Percentiles rank a stretch among this genome's conserved stretches.
These are phyloP conservation scores for Backusella circina DNA, from an alignment of 192 early-diverging fungal genomes.

Conservation along the genomic window DNA sequence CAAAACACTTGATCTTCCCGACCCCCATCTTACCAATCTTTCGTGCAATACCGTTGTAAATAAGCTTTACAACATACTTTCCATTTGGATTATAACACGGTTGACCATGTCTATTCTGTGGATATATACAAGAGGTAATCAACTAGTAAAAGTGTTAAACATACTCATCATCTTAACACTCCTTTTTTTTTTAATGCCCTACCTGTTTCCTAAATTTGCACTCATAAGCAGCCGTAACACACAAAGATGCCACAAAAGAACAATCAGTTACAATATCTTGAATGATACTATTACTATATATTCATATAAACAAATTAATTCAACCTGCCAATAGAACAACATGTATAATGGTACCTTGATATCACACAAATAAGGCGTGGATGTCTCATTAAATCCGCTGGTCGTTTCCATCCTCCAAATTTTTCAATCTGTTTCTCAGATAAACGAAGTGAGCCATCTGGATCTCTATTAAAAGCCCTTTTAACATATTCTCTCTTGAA, in stretches of 20 bases:
- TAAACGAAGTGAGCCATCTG: constrained; percentile 71
- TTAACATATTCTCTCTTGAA: constrained; percentile 19
- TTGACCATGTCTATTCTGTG: constrained; percentile 64
- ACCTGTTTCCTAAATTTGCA: constrained; percentile 67
- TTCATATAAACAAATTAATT: not conserved
- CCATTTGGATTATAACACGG: constrained; percentile 85
- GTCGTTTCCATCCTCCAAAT: constrained; percentile 82
- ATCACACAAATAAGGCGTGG: constrained; percentile 67
- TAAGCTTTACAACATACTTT: constrained; percentile 85
- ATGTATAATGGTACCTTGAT: constrained; percentile 36
- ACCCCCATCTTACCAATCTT: constrained; percentile 48
- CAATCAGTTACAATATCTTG: constrained; percentile 94
- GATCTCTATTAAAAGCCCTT: constrained; percentile 52
- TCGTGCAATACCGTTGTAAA: constrained; percentile 81
- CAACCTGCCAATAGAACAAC: not conserved
- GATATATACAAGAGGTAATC: constrained; percentile 83
- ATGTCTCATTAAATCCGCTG: constrained; percentile 62
- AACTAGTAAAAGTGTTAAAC: constrained; percentile 39
- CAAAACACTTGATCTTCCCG: not conserved
- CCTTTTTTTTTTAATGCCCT: not conserved
- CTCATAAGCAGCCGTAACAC: constrained; percentile 82
- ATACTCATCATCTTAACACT: not conserved
- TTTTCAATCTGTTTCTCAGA: constrained; percentile 70
- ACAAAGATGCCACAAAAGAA: constrained; percentile 91
- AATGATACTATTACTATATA: constrained; percentile 53